These are phyloP conservation scores for Globisporangium ultimum DNA, from an alignment of 352 stramenopile genomes.

Conservation along the genomic window DNA sequence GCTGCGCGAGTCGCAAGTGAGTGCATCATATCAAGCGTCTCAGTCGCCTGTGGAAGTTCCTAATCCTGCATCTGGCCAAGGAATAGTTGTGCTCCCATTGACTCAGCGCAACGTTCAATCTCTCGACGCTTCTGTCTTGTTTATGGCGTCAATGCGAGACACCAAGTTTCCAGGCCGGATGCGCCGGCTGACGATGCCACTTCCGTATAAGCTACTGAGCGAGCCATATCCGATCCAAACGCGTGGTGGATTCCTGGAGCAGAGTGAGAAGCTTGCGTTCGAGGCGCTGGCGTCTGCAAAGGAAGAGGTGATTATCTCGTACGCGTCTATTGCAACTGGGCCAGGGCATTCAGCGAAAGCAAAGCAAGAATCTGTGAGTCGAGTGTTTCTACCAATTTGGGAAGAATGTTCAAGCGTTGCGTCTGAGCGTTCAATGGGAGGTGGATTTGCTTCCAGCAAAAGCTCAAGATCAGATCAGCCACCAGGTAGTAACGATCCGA, in stretches of 20 bases:
- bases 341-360: not conserved
- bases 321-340: slow-evolving; percentile 25
- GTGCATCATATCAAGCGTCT: slow-evolving; percentile 1
- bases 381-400: slow-evolving; percentile 31
- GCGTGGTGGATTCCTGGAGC: slow-evolving; percentile 41
- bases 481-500: not conserved
- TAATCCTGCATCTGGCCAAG: slow-evolving; percentile 3
- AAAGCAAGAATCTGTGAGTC: slow-evolving; percentile 25
- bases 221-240: slow-evolving; percentile 58
- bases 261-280: slow-evolving; percentile 45
- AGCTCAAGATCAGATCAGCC: not conserved
- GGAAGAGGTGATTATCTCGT: slow-evolving; percentile 50
- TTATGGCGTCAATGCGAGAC: slow-evolving; percentile 71
- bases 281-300: slow-evolving; percentile 32
- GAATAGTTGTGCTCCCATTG: slow-evolving; percentile 49
- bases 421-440: not conserved
- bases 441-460: not conserved
- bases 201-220: slow-evolving; percentile 49
- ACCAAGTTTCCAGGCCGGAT: slow-evolving; percentile 76
- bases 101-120: slow-evolving; percentile 35
- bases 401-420: not conserved
- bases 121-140: slow-evolving; percentile 30
- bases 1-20: slow-evolving; percentile 34
- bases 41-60: not conserved
- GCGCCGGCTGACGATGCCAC: slow-evolving; percentile 59